These are phyloP conservation scores for Aspergillus quadrilineatus DNA, from an alignment of 2,329 filamentous ascomycete species.

Conservation along the genomic window DNA sequence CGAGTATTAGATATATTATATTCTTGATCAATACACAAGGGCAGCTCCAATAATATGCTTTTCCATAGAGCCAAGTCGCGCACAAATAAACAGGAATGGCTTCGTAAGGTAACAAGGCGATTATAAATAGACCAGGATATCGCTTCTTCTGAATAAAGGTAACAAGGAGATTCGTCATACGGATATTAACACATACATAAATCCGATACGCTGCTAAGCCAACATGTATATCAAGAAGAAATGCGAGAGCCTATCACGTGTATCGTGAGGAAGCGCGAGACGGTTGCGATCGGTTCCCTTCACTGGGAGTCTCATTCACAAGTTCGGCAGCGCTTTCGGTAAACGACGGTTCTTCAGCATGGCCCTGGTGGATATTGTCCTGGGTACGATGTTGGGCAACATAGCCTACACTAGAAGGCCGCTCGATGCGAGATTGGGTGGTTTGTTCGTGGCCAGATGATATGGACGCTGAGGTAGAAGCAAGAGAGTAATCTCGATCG, in stretches of 20 bases:
- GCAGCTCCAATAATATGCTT: slow-evolving; percentile 13
- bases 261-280: neutral
- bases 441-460: slow-evolving; percentile 37
- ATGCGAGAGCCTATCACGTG: slow-evolving; percentile 8
- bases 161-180: slow-evolving; percentile 25
- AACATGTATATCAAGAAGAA: slow-evolving; percentile 9
- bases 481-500: slow-evolving; percentile 37
- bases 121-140: slow-evolving; percentile 10
- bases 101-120: neutral
- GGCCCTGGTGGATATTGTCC: slow-evolving; percentile 48
- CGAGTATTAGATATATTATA: slow-evolving; percentile 15
- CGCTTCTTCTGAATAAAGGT: slow-evolving; percentile 11
- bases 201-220: slow-evolving; percentile 11
- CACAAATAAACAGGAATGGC: neutral
- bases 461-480: slow-evolving; percentile 39
- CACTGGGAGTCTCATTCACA: slow-evolving; percentile 34
- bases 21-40: slow-evolving; percentile 20
- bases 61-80: neutral
- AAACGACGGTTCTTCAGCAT: slow-evolving; percentile 38
- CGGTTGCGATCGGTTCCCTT: slow-evolving; percentile 10
- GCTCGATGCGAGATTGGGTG: slow-evolving; percentile 24
- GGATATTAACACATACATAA: slow-evolving; percentile 18
- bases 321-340: slow-evolving; percentile 47
- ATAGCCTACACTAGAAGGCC: slow-evolving; percentile 52
- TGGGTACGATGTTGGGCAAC: slow-evolving; percentile 50